A percentile compares a stretch with the other conserved stretches of the same genome.
phyloP scores from a whole-genome alignment of 2,329 filamentous ascomycete species.

The Cladosporium colombiae region DNA sequence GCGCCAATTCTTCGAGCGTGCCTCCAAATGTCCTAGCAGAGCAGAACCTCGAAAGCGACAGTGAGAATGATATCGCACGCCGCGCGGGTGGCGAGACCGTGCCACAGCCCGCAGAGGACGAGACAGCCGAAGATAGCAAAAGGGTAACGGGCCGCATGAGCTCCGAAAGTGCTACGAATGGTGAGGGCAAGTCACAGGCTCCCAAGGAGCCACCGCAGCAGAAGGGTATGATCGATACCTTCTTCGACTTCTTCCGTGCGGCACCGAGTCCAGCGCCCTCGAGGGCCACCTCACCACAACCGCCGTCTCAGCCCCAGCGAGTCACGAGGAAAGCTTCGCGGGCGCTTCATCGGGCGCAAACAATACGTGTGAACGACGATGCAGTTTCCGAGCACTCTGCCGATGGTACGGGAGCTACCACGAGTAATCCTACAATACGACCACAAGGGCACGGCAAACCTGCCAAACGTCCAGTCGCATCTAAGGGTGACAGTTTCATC shows the following conservation, averaged over 20 bases:
- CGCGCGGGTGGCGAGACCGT: constrained; percentile 48
- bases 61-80: constrained; percentile 32
- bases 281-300: constrained; percentile 59
- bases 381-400: constrained; percentile 24
- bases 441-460: constrained; percentile 24
- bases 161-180: constrained; percentile 47
- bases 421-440: constrained; percentile 36
- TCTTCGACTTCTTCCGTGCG: constrained; percentile 75
- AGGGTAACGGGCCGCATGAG: constrained; percentile 30
- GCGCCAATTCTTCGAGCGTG: constrained; percentile 62
- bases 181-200: constrained; percentile 31
- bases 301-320: constrained; percentile 17
- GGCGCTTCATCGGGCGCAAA: constrained; percentile 65
- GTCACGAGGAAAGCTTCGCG: constrained; percentile 36
- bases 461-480: constrained; percentile 45
- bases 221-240: constrained; percentile 48
- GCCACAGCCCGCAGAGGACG: constrained; percentile 68
- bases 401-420: constrained; percentile 26
- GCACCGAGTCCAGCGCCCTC: not conserved
- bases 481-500: constrained; percentile 54
- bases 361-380: constrained; percentile 53
- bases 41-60: constrained; percentile 27
- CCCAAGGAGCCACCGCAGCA: constrained; percentile 34
- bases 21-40: constrained; percentile 31
- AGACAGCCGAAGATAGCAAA: constrained; percentile 62